phyloP scores from a whole-genome alignment of 2,329 filamentous ascomycete genomes.

The Hypoxylon sp. region DNA sequence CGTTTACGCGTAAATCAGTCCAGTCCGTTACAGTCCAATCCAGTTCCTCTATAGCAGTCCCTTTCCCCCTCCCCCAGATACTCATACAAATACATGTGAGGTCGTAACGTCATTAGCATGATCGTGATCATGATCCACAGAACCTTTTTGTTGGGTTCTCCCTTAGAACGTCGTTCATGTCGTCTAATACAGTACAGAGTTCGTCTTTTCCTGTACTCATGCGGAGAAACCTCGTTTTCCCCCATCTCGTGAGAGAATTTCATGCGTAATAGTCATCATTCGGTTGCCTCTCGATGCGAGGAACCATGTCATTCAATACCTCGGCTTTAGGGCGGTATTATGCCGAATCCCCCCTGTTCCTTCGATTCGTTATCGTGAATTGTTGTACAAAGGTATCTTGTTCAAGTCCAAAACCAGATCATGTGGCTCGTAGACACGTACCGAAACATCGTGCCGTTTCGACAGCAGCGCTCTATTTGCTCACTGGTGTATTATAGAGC shows the following conservation, averaged over 20 bases:
- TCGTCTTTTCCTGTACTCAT: slow-evolving; percentile 2
- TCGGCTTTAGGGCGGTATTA: slow-evolving; percentile 12
- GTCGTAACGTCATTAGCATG: slow-evolving; percentile 34
- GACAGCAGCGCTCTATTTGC: not conserved
- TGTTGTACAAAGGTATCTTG: slow-evolving; percentile 26
- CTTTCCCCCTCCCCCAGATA: not conserved
- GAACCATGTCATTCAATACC: slow-evolving; percentile 9
- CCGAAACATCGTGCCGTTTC: not conserved
- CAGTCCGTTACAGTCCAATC: not conserved
- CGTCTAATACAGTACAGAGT: slow-evolving; percentile 29
- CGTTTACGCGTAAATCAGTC: slow-evolving; percentile 15
- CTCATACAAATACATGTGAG: slow-evolving; percentile 21
- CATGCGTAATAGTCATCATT: slow-evolving; percentile 26
- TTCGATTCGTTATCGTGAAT: slow-evolving; percentile 12
- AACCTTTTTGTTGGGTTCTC: not conserved
- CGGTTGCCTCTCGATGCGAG: slow-evolving; percentile 10
- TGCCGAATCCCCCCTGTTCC: slow-evolving; percentile 3
- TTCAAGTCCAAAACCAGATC: slow-evolving; percentile 9
- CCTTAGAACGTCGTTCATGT: slow-evolving; percentile 20
- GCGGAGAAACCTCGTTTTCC: slow-evolving; percentile 7
- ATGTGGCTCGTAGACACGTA: not conserved
- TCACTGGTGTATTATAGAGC: slow-evolving; percentile 71
- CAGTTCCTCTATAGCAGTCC: slow-evolving; percentile 1
- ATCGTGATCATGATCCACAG: slow-evolving; percentile 14
- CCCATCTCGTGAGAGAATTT: slow-evolving; percentile 20